These are phyloP conservation scores for Candida odintsovae DNA, from an alignment of 805 yeast genomes.

Conservation along the genomic window DNA sequence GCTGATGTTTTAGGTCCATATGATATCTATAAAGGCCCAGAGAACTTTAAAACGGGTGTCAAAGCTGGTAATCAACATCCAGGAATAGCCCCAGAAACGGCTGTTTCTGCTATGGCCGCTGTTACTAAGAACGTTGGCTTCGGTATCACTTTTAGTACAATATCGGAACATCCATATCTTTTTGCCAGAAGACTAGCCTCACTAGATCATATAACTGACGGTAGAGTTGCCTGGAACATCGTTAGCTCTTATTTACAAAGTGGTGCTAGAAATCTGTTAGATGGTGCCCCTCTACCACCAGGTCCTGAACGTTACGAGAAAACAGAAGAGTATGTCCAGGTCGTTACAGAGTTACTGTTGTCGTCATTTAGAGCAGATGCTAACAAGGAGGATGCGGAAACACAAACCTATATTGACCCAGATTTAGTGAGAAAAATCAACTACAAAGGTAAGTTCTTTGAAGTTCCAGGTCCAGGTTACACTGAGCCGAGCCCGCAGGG, in stretches of 20 bases:
- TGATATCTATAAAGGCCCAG: conserved; percentile 29
- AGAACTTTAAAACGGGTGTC: conserved; percentile 6
- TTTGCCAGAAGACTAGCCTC: conserved; percentile 34
- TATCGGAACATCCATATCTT: conserved; percentile 35
- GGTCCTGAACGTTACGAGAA: conserved; percentile 31
- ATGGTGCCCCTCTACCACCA: conserved; percentile 28
- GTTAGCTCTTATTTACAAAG: conserved; percentile 33
- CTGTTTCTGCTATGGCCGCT: conserved; percentile 35
- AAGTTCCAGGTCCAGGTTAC: conserved; percentile 35
- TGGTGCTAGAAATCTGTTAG: conserved; percentile 31
- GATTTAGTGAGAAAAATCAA: conserved; percentile 30
- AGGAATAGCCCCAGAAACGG: conserved; percentile 31
- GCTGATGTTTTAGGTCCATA: conserved; percentile 36
- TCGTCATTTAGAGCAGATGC: conserved; percentile 33
- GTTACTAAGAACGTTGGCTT: conserved; percentile 31
- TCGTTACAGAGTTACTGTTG: conserved; percentile 29
- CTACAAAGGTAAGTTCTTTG: conserved; percentile 33
- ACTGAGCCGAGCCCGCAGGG: conserved; percentile 38
- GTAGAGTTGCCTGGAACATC: conserved; percentile 38
- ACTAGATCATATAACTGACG: conserved; percentile 34
- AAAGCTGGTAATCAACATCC: conserved; percentile 28
- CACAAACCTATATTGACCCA: conserved; percentile 28
- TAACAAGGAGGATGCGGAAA: conserved; percentile 8
- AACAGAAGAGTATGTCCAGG: conserved; percentile 34
- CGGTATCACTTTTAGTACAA: conserved; percentile 35